Base-by-base conservation (phyloP, 345 rosid species). In the Angophora floribunda region DNA sequence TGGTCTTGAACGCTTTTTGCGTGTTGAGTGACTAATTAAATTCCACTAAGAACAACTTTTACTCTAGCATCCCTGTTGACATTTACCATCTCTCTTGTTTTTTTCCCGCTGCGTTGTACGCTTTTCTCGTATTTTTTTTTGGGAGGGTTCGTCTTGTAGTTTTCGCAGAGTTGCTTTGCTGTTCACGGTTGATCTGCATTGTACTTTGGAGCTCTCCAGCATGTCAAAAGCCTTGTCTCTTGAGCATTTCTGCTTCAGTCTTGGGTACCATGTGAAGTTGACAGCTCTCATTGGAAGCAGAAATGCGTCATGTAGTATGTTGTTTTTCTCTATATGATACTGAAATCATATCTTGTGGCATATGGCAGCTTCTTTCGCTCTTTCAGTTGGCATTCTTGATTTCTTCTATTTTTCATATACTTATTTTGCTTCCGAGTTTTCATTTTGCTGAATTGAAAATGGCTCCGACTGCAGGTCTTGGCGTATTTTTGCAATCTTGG, bases 401-500 rank as follows among this genome's bases (percentile, higher is more conserved):
- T 75, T 36, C 4, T 19, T 75, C 26, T 75, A 75, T 26, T 75
- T 41, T 19, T 22, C 49, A 75, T 75, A 17, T 49, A 51, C 44
- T 88, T 36, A 55, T 49, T 36, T 53, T 50, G 7, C n/a, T n/a
- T 45, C 51, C 79, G 3, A 13, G 24, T 21, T 4, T 11, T 85
- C 51, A 51, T 49, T 87, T 87, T n/a, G 28, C 26, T 80, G 57
- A 51, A 78, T 78, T 52, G 51, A 53, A 52, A 36, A 22, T 19
- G 53, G 28, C 87, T 57, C 59, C 13, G 52, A 51, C 89, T 90
- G 93, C 95, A 98, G 99, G 92, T 95, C 16, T 86, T 93, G 92
- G 96, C 95, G 14, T 87, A 96, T 86, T 98, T 94, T 91, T 92
- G 92, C 89, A 98, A 96, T 59, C 92, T 96, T 90, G 91, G 92